Conservation (phyloP, 768 basidiomycete species). For the Tricholoma saponaceum region DNA sequence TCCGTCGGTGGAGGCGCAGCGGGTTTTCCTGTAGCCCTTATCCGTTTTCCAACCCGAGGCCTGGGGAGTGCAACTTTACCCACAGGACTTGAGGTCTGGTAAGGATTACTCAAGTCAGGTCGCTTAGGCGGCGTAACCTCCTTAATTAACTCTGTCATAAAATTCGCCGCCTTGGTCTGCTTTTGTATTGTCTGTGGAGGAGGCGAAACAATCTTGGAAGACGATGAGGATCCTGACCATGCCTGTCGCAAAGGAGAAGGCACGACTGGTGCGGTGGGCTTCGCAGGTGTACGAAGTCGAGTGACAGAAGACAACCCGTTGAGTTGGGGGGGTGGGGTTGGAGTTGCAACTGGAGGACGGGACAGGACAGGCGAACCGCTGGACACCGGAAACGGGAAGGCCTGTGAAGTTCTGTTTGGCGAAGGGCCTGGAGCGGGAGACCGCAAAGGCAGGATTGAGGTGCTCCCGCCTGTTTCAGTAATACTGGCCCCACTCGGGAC, state of each 20-base stretch:
- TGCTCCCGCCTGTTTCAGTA: conserved; percentile 10
- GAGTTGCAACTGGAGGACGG: conserved; percentile 20
- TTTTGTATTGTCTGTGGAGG: conserved; percentile 34
- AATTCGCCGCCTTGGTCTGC: conserved; percentile 63
- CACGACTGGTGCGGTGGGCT: conserved; percentile 57
- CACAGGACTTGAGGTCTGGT: conserved; percentile 69
- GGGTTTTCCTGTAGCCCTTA: conserved; percentile 39
- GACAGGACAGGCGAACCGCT: conserved; percentile 21
- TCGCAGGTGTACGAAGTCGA: conserved; percentile 40
- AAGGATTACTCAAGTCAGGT: conserved; percentile 72
- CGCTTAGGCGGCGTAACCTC: conserved; percentile 63
- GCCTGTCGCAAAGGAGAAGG: conserved; percentile 77
- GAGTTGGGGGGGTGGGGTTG: conserved; percentile 9
- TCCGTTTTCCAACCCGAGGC: conserved; percentile 39
- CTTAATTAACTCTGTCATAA: conserved; percentile 68
- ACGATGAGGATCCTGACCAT: conserved; percentile 49
- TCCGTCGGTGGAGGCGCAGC: conserved; percentile 22
- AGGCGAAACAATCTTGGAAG: conserved; percentile 28
- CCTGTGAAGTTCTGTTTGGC: conserved; percentile 25
- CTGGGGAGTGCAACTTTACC: conserved; percentile 40
- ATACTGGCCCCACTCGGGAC: conserved; percentile 21
- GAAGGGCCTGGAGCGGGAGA: conserved; percentile 31
- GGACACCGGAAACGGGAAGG: conserved; percentile 33
- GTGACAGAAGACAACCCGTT: conserved; percentile 22
- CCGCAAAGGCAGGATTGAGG: conserved; percentile 21